A percentile compares a stretch with the other conserved stretches of the same genome.
Evolutionary conservation across 164 flowering plant species (phyloP).

Genomic region (Umbellularia californica): DNA sequence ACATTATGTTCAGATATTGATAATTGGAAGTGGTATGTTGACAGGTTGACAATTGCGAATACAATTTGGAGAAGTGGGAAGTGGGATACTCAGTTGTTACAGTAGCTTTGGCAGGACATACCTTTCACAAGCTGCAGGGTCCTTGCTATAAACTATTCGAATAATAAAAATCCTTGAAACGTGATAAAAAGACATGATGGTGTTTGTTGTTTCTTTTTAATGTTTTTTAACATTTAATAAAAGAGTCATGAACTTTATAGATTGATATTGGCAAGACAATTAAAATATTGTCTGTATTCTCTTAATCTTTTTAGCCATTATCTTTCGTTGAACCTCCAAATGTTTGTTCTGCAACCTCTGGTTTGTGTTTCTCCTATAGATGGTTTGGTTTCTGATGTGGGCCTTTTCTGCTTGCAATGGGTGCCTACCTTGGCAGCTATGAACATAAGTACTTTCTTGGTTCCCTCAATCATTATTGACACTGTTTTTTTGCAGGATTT

Average conservation of each 20-base stretch:
- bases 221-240: neutral
- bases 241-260: neutral
- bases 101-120: too few species aligned
- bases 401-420: neutral
- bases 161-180: neutral
- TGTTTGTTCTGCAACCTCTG: neutral
- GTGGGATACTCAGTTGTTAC: too few species aligned
- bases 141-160: too few species aligned
- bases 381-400: neutral
- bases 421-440: neutral
- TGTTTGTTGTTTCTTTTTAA: neutral
- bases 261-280: neutral
- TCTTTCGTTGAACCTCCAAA: constrained; percentile 2
- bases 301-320: neutral
- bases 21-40: too few species aligned
- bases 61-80: too few species aligned
- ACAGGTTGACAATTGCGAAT: too few species aligned
- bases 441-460: too few species aligned
- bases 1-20: too few species aligned
- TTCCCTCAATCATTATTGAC: too few species aligned
- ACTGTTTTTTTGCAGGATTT: too few species aligned
- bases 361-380: neutral
- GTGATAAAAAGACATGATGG: too few species aligned
- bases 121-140: too few species aligned
- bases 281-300: neutral